A percentile compares a stretch with the other conserved stretches of the same genome.
These are phyloP conservation scores for Fusarium aywerte DNA, from an alignment of 2,329 filamentous ascomycete species.

Conservation along the genomic window DNA sequence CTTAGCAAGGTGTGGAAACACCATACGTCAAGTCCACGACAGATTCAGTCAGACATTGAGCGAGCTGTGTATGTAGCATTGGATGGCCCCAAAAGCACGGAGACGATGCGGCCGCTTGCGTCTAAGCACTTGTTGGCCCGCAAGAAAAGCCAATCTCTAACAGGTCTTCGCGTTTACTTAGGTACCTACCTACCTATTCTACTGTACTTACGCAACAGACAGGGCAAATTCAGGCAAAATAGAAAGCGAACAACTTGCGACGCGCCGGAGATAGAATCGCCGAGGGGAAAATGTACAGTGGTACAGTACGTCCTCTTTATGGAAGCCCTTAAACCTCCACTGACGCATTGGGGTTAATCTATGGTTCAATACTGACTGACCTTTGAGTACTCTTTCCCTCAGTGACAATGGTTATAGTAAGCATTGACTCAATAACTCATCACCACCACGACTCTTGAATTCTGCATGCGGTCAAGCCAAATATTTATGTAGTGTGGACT, in stretches of 20 bases:
- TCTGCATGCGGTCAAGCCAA: slow-evolving; percentile 3
- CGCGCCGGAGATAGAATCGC: background rate
- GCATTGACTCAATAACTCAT: background rate
- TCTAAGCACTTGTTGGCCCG: slow-evolving; percentile 14
- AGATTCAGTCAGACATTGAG: slow-evolving; percentile 24
- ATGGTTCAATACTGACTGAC: background rate
- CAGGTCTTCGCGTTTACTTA: slow-evolving; percentile 13
- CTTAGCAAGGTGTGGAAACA: slow-evolving; percentile 30
- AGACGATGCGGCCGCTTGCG: slow-evolving; percentile 34
- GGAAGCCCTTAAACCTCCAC: background rate
- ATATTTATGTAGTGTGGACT: background rate
- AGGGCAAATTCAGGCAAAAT: slow-evolving; percentile 15
- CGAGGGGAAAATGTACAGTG: background rate
- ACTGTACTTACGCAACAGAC: background rate
- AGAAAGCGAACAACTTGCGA: slow-evolving; percentile 3
- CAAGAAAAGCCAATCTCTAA: slow-evolving; percentile 11
- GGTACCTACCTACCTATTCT: background rate
- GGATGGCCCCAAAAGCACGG: slow-evolving; percentile 21
- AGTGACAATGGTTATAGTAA: background rate
- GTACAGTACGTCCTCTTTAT: background rate
- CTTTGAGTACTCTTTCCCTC: background rate
- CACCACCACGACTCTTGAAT: slow-evolving; percentile 2
- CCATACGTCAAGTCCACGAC: slow-evolving; percentile 37
- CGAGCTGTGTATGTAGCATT: slow-evolving; percentile 18
- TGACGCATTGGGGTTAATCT: background rate